phyloP scores from a whole-genome alignment of 177 flowering plant species.

The Tripterygium wilfordii region DNA sequence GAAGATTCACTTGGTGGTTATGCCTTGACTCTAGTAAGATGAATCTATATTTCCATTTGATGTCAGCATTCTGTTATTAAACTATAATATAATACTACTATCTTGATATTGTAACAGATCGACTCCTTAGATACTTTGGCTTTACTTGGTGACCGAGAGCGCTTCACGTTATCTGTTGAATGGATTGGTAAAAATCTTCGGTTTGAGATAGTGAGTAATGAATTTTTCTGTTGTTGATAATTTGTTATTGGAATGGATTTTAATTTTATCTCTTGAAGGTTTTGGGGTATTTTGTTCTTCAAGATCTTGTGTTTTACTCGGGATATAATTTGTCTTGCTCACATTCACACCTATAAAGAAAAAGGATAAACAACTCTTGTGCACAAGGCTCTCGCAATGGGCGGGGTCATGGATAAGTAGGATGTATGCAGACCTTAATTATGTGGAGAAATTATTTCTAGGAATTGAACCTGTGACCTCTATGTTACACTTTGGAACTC shows the following conservation, averaged over 20 bases:
- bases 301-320: too few relatives aligned
- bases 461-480: too few relatives aligned
- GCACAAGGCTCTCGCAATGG: too few relatives aligned
- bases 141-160: constrained; percentile 75
- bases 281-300: neutral
- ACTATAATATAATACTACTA: constrained; percentile 4
- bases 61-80: neutral
- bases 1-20: constrained; percentile 95
- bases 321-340: too few relatives aligned
- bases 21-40: constrained; percentile 86
- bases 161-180: constrained; percentile 77
- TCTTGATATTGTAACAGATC: constrained; percentile 41
- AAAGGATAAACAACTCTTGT: too few relatives aligned
- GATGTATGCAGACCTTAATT: too few relatives aligned
- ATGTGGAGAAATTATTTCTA: too few relatives aligned
- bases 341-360: too few relatives aligned
- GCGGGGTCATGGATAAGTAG: too few relatives aligned
- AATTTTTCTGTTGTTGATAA: constrained; percentile 5
- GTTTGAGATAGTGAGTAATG: constrained; percentile 87
- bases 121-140: constrained; percentile 93
- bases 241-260: too few relatives aligned
- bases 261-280: too few relatives aligned
- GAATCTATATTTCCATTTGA: neutral
- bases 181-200: constrained; percentile 94
- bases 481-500: too few relatives aligned